Percentiles rank a stretch among this genome's conserved stretches.
These are phyloP conservation scores for Aspergillus pseudoviridinutans DNA, from an alignment of 2,329 filamentous ascomycete species.

Conservation along the genomic window DNA sequence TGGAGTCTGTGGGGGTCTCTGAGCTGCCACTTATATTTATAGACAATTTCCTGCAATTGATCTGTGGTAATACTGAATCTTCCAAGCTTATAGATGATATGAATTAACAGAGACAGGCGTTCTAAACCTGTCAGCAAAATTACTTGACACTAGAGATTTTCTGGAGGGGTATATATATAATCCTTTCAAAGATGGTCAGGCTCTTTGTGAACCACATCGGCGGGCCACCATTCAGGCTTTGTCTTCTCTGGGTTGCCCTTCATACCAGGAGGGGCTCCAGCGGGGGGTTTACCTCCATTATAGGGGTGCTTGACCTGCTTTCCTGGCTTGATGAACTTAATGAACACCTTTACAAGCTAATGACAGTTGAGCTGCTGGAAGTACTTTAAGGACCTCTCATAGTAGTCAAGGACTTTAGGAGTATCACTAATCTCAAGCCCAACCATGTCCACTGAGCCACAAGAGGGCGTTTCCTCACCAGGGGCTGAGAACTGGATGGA, in stretches of 20 bases:
- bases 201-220: too few relatives aligned
- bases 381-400: slow-evolving; percentile 37
- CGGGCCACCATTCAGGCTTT: slow-evolving; percentile 44
- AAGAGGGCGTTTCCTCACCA: too few relatives aligned
- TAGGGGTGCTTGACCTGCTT: slow-evolving; percentile 49
- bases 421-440: slow-evolving; percentile 38
- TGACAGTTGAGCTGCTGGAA: slow-evolving; percentile 47
- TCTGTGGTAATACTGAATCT: slow-evolving; percentile 33
- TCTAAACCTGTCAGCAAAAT: slow-evolving; percentile 20
- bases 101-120: slow-evolving; percentile 36
- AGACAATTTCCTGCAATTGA: slow-evolving; percentile 37
- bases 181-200: too few relatives aligned
- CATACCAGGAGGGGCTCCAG: slow-evolving; percentile 33
- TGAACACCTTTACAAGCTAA: slow-evolving; percentile 44
- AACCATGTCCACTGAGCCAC: slow-evolving; percentile 23
- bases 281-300: slow-evolving; percentile 40
- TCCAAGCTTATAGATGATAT: slow-evolving; percentile 39
- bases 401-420: slow-evolving; percentile 37
- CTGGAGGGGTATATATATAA: slow-evolving; percentile 31
- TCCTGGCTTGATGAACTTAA: slow-evolving; percentile 45
- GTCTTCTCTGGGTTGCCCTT: slow-evolving; percentile 42
- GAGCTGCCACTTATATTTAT: slow-evolving; percentile 37
- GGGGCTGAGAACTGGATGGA: too few relatives aligned
- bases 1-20: slow-evolving; percentile 32
- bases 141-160: neutral